Base-by-base conservation (phyloP, 139 green algal species). In the Pedinophyceae sp. region DNA sequence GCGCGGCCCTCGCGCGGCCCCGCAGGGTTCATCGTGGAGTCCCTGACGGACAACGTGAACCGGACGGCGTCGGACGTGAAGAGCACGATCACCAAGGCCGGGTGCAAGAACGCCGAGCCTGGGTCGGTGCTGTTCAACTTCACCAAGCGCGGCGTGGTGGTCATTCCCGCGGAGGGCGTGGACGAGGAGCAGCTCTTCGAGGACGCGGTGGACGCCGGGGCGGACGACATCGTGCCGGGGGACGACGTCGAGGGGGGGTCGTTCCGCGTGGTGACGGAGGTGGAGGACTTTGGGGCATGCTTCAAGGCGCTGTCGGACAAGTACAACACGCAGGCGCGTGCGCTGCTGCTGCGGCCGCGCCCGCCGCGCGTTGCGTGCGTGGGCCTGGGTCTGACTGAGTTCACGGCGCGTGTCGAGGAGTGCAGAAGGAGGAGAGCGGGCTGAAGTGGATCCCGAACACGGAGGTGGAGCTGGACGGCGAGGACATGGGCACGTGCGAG, bases 51-150 rank as follows among this genome's bases (percentile, higher is more conserved):
- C 73, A 95, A 96, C 62, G 59, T 90, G 23, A 93, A 93, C 60
- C 72, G 87, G 7, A 68, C 65, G 10, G 51, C n/a, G 50, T 64
- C 52, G 16, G 62, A 82, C 28, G 73, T 88, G 19, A 78, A 81
- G 34, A 50, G 63, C 5, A 75, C 75, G 0, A 69, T 95, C 19
- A 84, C 68, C 18, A 94, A 93, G 59, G 59, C 38, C 0, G 83
- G 83, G 3, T 77, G 72, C 54, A 95, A 96, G 65, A 69, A 80
- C 46, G 87, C 87, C 2, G 87, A 94, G 48, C 55, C 72, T 1
- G 87, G 87, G 22, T 77, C 57, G 18, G 87, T 96, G 28, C 39
- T 89, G 56, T 96, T 96, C 69, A 92, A 91, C 67, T 96, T 96
- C 68, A 48, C 71, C 54, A 57, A 79, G 18, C 54, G 65, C 20